phyloP scores from a whole-genome alignment of 2,329 filamentous ascomycete genomes.

The Cladosporium velox region DNA sequence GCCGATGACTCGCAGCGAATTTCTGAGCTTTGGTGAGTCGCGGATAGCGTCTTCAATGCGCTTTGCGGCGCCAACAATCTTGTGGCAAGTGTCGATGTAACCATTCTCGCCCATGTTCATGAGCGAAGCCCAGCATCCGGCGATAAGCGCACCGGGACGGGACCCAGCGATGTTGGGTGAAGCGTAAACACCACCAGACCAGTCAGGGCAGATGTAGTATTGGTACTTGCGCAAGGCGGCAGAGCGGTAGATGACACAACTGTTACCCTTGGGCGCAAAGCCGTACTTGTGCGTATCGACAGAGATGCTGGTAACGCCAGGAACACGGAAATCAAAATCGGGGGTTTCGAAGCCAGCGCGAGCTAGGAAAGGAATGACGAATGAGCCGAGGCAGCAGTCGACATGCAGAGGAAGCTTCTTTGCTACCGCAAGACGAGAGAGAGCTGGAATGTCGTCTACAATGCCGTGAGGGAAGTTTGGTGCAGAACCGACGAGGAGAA shows the following conservation, averaged over 20 bases:
- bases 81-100: constrained; percentile 81
- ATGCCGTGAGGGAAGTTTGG: constrained; percentile 99
- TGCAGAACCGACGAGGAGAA: constrained; percentile 89
- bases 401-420: constrained; percentile 88
- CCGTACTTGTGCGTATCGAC: constrained; percentile 99
- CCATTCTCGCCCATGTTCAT: constrained; percentile 86
- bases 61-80: constrained; percentile 85
- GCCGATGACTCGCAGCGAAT: constrained; percentile 78
- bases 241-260: constrained; percentile 85
- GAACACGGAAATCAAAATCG: constrained; percentile 89
- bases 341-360: constrained; percentile 89
- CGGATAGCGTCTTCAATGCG: constrained; percentile 75
- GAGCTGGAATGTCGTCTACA: constrained; percentile 85
- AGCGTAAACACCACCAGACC: constrained; percentile 94
- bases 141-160: constrained; percentile 88
- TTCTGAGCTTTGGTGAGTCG: constrained; percentile 65
- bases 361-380: constrained; percentile 87
- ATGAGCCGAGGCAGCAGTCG: constrained; percentile 95
- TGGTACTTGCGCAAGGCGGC: constrained; percentile 79
- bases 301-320: constrained; percentile 91
- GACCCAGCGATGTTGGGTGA: constrained; percentile 90
- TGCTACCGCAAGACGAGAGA: constrained; percentile 79
- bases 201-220: constrained; percentile 94
- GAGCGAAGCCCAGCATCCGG: constrained; percentile 90
- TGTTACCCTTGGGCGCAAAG: constrained; percentile 97